Percentiles rank a stretch among this genome's conserved stretches.
phyloP scores from a whole-genome alignment of 2,329 filamentous ascomycete species.

The Claviceps humidiphila region DNA sequence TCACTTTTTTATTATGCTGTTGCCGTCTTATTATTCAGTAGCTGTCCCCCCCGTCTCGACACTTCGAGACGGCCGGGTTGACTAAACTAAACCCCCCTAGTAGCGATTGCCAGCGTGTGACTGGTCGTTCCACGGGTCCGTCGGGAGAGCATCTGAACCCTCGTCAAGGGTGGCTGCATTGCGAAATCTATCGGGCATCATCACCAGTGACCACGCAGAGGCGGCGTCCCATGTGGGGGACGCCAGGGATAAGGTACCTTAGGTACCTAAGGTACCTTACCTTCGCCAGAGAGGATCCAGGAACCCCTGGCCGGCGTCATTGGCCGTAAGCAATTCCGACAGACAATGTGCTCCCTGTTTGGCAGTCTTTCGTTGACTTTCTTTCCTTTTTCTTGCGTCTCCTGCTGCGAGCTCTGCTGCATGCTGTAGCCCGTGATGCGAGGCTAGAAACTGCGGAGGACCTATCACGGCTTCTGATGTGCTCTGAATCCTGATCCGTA shows the following conservation, averaged over 20 bases:
- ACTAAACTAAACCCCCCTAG: too few relatives aligned
- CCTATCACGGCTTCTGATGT: too few relatives aligned
- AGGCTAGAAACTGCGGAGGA: background rate
- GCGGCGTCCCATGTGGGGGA: background rate
- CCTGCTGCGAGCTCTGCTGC: background rate
- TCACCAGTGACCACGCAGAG: background rate
- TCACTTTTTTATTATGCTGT: too few relatives aligned
- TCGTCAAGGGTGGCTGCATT: background rate
- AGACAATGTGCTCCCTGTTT: background rate
- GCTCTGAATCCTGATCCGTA: background rate
- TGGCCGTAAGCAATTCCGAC: slow-evolving; percentile 1
- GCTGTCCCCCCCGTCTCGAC: too few relatives aligned
- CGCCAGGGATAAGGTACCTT: background rate
- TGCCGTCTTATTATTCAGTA: too few relatives aligned
- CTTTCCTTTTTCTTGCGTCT: background rate
- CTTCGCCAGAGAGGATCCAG: too few relatives aligned
- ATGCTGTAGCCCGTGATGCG: background rate
- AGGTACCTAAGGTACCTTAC: background rate
- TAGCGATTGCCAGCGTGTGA: background rate
- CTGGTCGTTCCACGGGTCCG: background rate
- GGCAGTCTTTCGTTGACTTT: background rate
- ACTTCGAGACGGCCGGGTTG: too few relatives aligned
- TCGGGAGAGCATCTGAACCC: background rate
- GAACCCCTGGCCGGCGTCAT: background rate
- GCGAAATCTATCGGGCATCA: slow-evolving; percentile 5